phyloP scores from a whole-genome alignment of 805 yeast genomes.

The Ogataea degrootiae region DNA sequence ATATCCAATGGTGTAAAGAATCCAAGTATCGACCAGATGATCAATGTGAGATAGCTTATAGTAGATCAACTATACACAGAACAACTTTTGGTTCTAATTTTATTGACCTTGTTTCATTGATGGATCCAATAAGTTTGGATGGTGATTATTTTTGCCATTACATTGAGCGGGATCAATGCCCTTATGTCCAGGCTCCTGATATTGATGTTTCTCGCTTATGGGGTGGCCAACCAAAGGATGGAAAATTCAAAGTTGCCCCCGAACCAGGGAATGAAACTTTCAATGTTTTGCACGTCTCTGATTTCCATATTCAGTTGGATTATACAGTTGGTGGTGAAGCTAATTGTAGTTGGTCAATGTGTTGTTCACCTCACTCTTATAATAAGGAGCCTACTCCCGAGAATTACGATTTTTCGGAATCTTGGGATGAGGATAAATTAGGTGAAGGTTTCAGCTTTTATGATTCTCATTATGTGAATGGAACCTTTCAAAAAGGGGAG shows the following conservation, averaged over 20 bases:
- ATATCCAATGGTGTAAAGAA: constrained; percentile 39
- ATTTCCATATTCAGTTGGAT: constrained; percentile 58
- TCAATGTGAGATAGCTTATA: constrained; percentile 30
- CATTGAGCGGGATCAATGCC: constrained; percentile 32
- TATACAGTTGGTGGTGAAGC: constrained; percentile 52
- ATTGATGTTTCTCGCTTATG: constrained; percentile 40
- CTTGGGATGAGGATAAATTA: constrained; percentile 5
- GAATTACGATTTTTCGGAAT: constrained; percentile 36
- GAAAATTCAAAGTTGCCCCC: constrained; percentile 39
- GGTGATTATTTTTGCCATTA: constrained; percentile 61
- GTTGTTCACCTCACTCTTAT: constrained; percentile 52
- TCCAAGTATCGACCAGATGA: constrained; percentile 21
- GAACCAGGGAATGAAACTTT: constrained; percentile 36
- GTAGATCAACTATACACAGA: constrained; percentile 34
- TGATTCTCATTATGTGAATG: constrained; percentile 27
- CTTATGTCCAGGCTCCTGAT: constrained; percentile 35
- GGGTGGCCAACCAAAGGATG: constrained; percentile 35
- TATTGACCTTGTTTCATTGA: constrained; percentile 43
- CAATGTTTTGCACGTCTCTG: constrained; percentile 62
- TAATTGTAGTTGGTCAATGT: constrained; percentile 52
- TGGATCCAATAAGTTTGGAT: constrained; percentile 50
- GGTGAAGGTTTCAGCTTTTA: constrained; percentile 18
- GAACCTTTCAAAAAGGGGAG: constrained; percentile 27
- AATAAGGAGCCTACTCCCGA: constrained; percentile 36
- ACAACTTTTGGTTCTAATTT: constrained; percentile 42